Base-by-base conservation (phyloP, 306 rosid species). In the Vigna mungo region DNA sequence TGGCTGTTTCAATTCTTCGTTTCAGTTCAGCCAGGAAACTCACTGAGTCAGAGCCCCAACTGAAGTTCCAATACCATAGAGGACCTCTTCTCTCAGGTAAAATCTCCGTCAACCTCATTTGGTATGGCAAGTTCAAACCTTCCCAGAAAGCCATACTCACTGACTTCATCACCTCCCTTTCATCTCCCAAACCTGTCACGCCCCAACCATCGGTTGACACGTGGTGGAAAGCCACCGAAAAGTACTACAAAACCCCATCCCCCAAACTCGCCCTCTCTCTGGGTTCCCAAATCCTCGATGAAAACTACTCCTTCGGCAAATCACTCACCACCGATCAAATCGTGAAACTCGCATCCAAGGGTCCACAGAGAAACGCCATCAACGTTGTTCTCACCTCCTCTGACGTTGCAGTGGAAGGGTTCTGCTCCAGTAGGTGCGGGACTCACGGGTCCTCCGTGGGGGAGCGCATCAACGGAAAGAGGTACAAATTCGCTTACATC, bases 71-170 rank as follows among this genome's bases (percentile, higher is more conserved):
- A 74, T 87, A 77, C 81, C 73, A 71, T 78, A 54, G 75, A 44
- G 87, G 85, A 34, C 82, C 82, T 72, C 89, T 86, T 30, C 68
- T 86, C 3, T 60, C 23, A 0, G 89, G 89, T 0, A 75, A 78
- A 81, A 81, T 86, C 76, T 63, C 84, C 0, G 47, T 86, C 2
- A 63, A 85, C 53, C 72, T 86, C 61, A 85, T 89, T 7, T 89
- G 87, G 90, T 89, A 89, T 4, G 90, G 87, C 1, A 89, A 82
- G 0, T 89, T 86, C 87, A 86, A 86, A 13, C 86, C 86, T 46
- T 80, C 87, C 14, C 86, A 89, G n/a, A 59, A 82, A 51, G 82
- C 90, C 16, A 86, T 86, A 0, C 3, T 89, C 17, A 79, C 90
- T 1, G 89, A 89, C 46, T 86, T 86, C 72, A 48, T 83, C 21